phyloP scores from a whole-genome alignment of 139 green algal genomes.

The Volvox africanus region DNA sequence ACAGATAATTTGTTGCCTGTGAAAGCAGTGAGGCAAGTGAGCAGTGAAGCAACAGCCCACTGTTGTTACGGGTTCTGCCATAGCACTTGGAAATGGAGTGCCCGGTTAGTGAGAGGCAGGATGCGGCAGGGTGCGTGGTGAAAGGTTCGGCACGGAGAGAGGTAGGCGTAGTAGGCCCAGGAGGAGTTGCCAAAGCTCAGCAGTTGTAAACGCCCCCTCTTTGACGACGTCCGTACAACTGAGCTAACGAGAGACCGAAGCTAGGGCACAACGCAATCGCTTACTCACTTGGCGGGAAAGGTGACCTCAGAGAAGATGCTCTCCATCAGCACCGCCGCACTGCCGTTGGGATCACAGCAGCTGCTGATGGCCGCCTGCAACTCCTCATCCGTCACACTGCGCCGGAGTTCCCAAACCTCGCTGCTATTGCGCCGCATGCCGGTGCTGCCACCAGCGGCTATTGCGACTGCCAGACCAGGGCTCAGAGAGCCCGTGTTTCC shows the following conservation, averaged over 20 bases:
- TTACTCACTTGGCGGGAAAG: conserved; percentile 40
- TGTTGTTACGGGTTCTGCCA: too few relatives aligned
- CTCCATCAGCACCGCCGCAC: conserved; percentile 45
- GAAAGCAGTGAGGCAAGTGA: background rate
- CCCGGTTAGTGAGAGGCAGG: too few relatives aligned
- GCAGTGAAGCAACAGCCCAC: too few relatives aligned
- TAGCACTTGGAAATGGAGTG: too few relatives aligned
- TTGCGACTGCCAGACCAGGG: background rate
- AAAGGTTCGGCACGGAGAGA: too few relatives aligned
- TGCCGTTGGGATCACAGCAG: conserved; percentile 13
- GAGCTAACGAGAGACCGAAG: too few relatives aligned
- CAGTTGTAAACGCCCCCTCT: too few relatives aligned
- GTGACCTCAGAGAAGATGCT: conserved; percentile 45
- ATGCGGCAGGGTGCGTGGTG: too few relatives aligned
- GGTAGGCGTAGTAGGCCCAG: too few relatives aligned
- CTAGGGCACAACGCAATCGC: too few relatives aligned
- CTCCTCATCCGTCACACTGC: conserved; percentile 45
- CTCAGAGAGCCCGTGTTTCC: background rate
- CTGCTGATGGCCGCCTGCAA: conserved; percentile 44
- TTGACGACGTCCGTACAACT: too few relatives aligned
- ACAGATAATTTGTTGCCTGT: conserved; percentile 44
- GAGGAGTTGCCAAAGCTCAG: too few relatives aligned
- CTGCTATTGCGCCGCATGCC: conserved; percentile 9
- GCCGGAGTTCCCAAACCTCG: conserved; percentile 25
- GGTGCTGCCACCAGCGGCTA: background rate